phyloP scores from a whole-genome alignment of 2,329 filamentous ascomycete genomes.

The Hymenoscyphus scutula region DNA sequence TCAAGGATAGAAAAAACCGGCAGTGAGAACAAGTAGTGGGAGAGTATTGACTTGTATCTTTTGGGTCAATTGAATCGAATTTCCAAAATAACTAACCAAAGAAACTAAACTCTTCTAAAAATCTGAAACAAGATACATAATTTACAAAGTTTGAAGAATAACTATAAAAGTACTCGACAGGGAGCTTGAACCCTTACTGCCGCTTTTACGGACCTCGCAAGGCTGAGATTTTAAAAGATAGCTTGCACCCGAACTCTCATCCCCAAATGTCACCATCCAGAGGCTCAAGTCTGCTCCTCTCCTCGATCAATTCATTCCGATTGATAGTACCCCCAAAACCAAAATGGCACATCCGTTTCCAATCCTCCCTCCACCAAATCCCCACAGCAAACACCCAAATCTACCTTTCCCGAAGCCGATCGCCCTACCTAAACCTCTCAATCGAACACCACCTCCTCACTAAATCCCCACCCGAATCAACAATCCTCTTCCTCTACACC shows the following conservation, averaged over 20 bases:
- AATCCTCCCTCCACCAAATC: conserved; percentile 36
- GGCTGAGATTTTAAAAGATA: neutral
- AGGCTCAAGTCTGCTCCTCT: conserved; percentile 21
- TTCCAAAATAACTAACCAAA: too few relatives aligned
- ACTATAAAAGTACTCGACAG: too few relatives aligned
- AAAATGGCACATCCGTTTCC: conserved; percentile 6
- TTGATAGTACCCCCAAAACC: neutral
- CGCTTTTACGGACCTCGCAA: too few relatives aligned
- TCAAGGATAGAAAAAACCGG: too few relatives aligned
- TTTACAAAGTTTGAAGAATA: too few relatives aligned
- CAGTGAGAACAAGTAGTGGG: too few relatives aligned
- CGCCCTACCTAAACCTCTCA: conserved; percentile 88
- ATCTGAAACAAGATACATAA: too few relatives aligned
- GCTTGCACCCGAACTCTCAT: neutral
- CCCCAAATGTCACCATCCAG: conserved; percentile 32
- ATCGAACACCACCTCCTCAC: conserved; percentile 89
- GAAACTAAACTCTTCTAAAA: too few relatives aligned
- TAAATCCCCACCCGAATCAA: conserved; percentile 67
- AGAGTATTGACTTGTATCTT: too few relatives aligned
- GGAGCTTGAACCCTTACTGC: too few relatives aligned
- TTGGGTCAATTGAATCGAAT: too few relatives aligned
- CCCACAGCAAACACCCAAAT: conserved; percentile 58
- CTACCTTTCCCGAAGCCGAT: conserved; percentile 65
- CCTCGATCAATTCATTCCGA: neutral
- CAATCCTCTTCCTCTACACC: conserved; percentile 80